These are phyloP conservation scores for Avena eriantha DNA, from an alignment of 176 grass and related monocot species.

Conservation along the genomic window DNA sequence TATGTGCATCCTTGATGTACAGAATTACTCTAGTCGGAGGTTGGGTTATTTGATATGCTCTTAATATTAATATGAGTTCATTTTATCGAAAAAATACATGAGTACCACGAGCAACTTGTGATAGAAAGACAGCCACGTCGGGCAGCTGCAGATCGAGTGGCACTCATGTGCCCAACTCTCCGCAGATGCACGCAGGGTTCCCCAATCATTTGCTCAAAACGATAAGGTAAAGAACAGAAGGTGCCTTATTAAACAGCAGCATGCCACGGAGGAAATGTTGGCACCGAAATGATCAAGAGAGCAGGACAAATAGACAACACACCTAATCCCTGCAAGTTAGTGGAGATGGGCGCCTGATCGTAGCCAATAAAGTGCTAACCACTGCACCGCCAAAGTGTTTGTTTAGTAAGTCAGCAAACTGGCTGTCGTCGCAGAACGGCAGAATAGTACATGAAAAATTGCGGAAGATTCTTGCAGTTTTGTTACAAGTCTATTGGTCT, in stretches of 20 bases:
- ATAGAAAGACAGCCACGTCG: too few species aligned
- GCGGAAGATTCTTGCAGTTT: constrained; percentile 29
- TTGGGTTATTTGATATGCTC: too few species aligned
- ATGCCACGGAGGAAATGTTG: not conserved
- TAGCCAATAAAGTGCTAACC: constrained; percentile 43
- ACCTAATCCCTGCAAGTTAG: constrained; percentile 44
- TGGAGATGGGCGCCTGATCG: not conserved
- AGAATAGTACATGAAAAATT: constrained; percentile 17
- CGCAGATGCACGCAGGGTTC: not conserved
- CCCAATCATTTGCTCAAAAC: constrained; percentile 40
- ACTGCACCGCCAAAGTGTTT: constrained; percentile 47
- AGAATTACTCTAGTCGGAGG: too few species aligned
- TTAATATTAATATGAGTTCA: too few species aligned
- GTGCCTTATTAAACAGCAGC: constrained; percentile 25
- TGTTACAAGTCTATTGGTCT: not conserved
- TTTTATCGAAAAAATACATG: too few species aligned
- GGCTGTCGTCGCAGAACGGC: constrained; percentile 2
- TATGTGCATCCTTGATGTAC: too few species aligned
- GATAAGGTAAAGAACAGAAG: constrained; percentile 42
- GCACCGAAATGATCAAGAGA: constrained; percentile 37
- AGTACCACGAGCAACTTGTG: too few species aligned
- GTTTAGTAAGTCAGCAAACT: not conserved
- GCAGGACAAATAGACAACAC: constrained; percentile 6
- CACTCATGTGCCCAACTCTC: too few species aligned
- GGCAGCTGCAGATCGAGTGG: too few species aligned